These are phyloP conservation scores for Musa acuminata DNA, from an alignment of 176 grass and related monocot genomes.

Conservation along the genomic window DNA sequence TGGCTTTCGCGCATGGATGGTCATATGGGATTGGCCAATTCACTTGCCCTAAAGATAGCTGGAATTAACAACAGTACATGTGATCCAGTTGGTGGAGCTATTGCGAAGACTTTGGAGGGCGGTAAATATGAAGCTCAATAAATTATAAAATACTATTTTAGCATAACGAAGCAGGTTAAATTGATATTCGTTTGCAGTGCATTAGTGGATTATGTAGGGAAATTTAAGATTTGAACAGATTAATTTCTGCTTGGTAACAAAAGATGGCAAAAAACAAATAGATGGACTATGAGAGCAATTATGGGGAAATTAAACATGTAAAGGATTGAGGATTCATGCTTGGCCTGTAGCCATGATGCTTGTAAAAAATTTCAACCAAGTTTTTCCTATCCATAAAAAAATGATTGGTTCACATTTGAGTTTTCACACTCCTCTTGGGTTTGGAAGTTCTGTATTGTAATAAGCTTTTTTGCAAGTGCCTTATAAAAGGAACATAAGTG, in stretches of 20 bases:
- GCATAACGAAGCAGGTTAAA: neutral
- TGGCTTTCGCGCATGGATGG: slow-evolving; percentile 86
- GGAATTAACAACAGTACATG: slow-evolving; percentile 44
- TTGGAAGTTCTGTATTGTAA: too few relatives aligned
- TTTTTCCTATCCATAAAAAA: too few relatives aligned
- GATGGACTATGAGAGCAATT: too few relatives aligned
- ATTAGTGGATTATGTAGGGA: neutral
- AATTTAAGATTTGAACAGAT: neutral
- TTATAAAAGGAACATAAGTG: too few relatives aligned
- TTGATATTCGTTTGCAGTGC: neutral
- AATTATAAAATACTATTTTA: slow-evolving; percentile 1
- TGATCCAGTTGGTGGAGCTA: slow-evolving; percentile 65
- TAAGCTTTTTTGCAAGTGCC: too few relatives aligned
- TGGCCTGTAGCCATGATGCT: too few relatives aligned
- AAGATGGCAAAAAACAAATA: neutral
- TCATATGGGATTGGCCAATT: slow-evolving; percentile 84
- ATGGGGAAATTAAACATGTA: too few relatives aligned
- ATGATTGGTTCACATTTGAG: too few relatives aligned
- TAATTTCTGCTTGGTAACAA: neutral
- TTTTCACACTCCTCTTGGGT: too few relatives aligned
- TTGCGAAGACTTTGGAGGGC: slow-evolving; percentile 52
- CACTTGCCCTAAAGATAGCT: slow-evolving; percentile 63
- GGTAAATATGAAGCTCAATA: slow-evolving; percentile 36
- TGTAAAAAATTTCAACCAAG: too few relatives aligned
- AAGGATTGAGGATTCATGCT: too few relatives aligned